Evolutionary conservation across 306 rosid genomes (phyloP).

Genomic region (Malus domestica): DNA sequence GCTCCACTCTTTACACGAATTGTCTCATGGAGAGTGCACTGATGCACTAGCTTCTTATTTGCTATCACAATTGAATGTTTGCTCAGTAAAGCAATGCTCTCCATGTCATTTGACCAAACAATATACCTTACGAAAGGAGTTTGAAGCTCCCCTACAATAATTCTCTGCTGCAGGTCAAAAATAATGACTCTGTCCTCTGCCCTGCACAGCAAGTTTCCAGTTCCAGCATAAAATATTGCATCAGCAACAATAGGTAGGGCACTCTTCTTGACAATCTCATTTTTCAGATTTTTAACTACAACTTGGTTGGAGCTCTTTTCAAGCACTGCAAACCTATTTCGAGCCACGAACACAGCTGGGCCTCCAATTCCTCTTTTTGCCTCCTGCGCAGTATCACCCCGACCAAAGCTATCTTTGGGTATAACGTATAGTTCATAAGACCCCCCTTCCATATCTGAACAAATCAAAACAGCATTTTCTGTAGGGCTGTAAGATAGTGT

Average conservation of each 20-base stretch:
- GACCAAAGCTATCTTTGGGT: constrained; percentile 64
- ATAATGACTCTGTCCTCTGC: constrained; percentile 71
- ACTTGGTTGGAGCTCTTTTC: constrained; percentile 73
- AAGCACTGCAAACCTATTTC: constrained; percentile 83
- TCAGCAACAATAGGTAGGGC: constrained; percentile 56
- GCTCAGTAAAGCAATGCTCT: constrained; percentile 72
- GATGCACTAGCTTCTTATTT: constrained; percentile 74
- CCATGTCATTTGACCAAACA: constrained; percentile 80
- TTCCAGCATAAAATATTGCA: constrained; percentile 79
- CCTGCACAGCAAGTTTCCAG: constrained; percentile 71
- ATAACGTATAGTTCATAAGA: constrained; percentile 71
- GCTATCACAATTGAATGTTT: constrained; percentile 78
- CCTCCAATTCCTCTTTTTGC: constrained; percentile 81
- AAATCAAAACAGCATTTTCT: constrained; percentile 67
- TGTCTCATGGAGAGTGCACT: constrained; percentile 87
- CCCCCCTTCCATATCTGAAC: constrained; percentile 82
- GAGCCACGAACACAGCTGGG: constrained; percentile 77
- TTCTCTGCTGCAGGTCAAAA: constrained; percentile 74
- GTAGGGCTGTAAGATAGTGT: constrained; percentile 71
- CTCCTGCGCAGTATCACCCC: constrained; percentile 68
- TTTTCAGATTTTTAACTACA: constrained; percentile 54
- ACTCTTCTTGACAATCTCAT: constrained; percentile 72
- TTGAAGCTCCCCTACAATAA: constrained; percentile 70
- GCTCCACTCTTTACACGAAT: constrained; percentile 90
- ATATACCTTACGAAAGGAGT: constrained; percentile 72